A percentile compares a stretch with the other conserved stretches of the same genome.
Conservation (phyloP, 768 basidiomycete genomes). For the Podaxis carcinomalis region DNA sequence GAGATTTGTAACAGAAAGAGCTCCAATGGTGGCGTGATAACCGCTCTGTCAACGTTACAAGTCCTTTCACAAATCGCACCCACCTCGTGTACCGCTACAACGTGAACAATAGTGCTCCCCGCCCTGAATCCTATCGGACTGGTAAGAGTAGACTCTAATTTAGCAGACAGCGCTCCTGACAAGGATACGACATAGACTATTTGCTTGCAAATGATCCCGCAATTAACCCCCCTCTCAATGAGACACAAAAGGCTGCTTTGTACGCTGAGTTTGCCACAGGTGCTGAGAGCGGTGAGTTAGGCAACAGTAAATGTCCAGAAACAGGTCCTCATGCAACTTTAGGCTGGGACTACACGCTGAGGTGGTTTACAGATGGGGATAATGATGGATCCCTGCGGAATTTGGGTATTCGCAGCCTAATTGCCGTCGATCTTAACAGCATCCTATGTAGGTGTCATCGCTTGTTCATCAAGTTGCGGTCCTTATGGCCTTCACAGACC, state of each 20-base stretch:
- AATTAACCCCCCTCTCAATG: conserved; percentile 51
- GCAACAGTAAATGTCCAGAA: conserved; percentile 10
- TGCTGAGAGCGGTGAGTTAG: conserved; percentile 67
- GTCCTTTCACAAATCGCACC: conserved; percentile 65
- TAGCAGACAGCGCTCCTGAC: not conserved
- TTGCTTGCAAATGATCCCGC: conserved; percentile 66
- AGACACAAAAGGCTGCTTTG: conserved; percentile 53
- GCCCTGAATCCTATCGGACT: conserved; percentile 78
- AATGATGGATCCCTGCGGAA: conserved; percentile 53
- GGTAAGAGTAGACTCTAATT: conserved; percentile 33
- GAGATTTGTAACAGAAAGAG: conserved; percentile 49
- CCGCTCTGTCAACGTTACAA: conserved; percentile 61
- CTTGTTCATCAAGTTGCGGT: conserved; percentile 5
- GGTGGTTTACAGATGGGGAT: conserved; percentile 38
- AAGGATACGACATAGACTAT: conserved; percentile 52
- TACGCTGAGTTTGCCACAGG: conserved; percentile 87
- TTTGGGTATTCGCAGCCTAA: conserved; percentile 62
- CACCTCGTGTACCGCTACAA: conserved; percentile 68
- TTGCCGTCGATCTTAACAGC: conserved; percentile 80
- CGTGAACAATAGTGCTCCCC: conserved; percentile 80
- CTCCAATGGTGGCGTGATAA: conserved; percentile 80
- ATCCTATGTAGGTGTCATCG: conserved; percentile 62
- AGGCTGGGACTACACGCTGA: conserved; percentile 51
- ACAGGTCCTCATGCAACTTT: not conserved
- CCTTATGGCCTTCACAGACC: conserved; percentile 40